These are phyloP conservation scores for Lentinula sp. DNA, from an alignment of 768 basidiomycete species.

Conservation along the genomic window DNA sequence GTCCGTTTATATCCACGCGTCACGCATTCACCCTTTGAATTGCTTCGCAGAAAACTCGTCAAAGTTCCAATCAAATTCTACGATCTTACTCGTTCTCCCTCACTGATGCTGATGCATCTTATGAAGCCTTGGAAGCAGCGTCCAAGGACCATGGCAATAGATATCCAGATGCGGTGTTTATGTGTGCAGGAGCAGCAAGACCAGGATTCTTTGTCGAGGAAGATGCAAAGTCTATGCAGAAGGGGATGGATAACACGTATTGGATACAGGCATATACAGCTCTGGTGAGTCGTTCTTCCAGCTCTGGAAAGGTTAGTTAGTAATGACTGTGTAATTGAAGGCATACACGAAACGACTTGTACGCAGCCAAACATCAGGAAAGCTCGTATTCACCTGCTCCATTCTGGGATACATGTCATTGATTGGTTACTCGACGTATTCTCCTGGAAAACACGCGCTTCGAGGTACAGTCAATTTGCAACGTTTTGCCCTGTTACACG, in stretches of 20 bases:
- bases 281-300: conserved; percentile 10
- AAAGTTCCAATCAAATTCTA: conserved; percentile 40
- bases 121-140: conserved; percentile 43
- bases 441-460: conserved; percentile 82
- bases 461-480: conserved; percentile 44
- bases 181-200: conserved; percentile 51
- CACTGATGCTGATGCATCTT: conserved; percentile 30
- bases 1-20: conserved; percentile 28
- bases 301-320: background rate
- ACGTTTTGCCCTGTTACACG: background rate
- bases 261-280: conserved; percentile 22
- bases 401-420: conserved; percentile 71
- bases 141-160: conserved; percentile 31
- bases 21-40: background rate
- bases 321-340: conserved; percentile 25
- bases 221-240: conserved; percentile 33
- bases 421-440: conserved; percentile 73
- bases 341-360: conserved; percentile 64
- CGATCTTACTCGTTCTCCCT: conserved; percentile 48
- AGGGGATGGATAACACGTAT: conserved; percentile 4
- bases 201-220: conserved; percentile 56
- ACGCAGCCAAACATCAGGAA: conserved; percentile 48
- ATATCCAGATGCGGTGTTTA: conserved; percentile 53
- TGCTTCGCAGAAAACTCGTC: conserved; percentile 29
- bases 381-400: conserved; percentile 73